A percentile compares a stretch with the other conserved stretches of the same genome.
phyloP scores from a whole-genome alignment of 2,329 filamentous ascomycete species.

The Cercospora sojina region DNA sequence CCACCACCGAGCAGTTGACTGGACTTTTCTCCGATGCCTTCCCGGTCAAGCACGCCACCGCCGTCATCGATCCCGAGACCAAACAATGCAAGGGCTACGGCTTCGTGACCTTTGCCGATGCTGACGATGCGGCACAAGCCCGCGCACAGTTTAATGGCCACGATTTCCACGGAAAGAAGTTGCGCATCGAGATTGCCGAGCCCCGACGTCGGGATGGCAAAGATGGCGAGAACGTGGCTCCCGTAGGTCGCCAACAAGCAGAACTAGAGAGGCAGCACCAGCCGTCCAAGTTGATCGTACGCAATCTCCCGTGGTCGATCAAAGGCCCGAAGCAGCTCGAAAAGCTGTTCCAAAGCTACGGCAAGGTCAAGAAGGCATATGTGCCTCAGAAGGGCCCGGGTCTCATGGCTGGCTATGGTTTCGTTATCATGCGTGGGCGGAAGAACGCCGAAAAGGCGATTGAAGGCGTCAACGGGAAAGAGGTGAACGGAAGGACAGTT shows the following conservation, averaged over 20 bases:
- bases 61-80: constrained; percentile 80
- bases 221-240: constrained; percentile 34
- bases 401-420: constrained; percentile 81
- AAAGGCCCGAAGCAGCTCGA: constrained; percentile 79
- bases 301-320: constrained; percentile 95
- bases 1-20: constrained; percentile 78
- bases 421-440: constrained; percentile 80
- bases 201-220: constrained; percentile 67
- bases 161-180: constrained; percentile 73
- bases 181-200: constrained; percentile 85
- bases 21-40: constrained; percentile 92
- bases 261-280: constrained; percentile 63
- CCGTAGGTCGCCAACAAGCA: constrained; percentile 67
- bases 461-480: constrained; percentile 80
- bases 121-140: constrained; percentile 82
- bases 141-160: constrained; percentile 77
- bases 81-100: constrained; percentile 90
- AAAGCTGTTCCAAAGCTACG: constrained; percentile 78
- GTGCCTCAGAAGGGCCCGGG: constrained; percentile 72
- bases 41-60: constrained; percentile 93
- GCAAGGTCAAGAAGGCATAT: constrained; percentile 85
- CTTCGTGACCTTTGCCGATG: constrained; percentile 94
- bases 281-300: constrained; percentile 81
- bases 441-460: constrained; percentile 92
- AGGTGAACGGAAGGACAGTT: constrained; percentile 80